Percentiles rank a stretch among this genome's conserved stretches.
phyloP scores from a whole-genome alignment of 768 basidiomycete genomes.

The Leccinum broughii region DNA sequence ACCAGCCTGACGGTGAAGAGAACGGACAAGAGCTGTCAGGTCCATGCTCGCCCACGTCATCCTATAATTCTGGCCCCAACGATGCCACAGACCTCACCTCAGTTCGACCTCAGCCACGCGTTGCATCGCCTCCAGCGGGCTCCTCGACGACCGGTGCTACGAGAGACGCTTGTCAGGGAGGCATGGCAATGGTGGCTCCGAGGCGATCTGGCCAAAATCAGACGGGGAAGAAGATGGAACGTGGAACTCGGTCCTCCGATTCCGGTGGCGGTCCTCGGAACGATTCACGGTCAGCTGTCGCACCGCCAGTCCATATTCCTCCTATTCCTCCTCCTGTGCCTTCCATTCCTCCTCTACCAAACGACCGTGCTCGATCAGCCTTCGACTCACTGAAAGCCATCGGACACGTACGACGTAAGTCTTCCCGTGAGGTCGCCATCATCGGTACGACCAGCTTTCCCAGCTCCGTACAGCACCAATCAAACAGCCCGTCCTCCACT shows the following conservation, averaged over 20 bases:
- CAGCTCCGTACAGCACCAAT: constrained; percentile 29
- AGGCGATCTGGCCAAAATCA: constrained; percentile 27
- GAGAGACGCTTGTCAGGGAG: constrained; percentile 57
- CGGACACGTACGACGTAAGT: constrained; percentile 44
- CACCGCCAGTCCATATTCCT: constrained; percentile 66
- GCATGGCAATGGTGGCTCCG: constrained; percentile 54
- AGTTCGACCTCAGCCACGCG: constrained; percentile 18
- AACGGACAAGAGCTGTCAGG: constrained; percentile 24
- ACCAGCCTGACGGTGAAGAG: constrained; percentile 28
- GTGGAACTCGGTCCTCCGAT: constrained; percentile 20
- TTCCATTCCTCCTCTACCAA: constrained; percentile 18
- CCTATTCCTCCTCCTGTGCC: constrained; percentile 40
- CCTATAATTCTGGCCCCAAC: constrained; percentile 48
- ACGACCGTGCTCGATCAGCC: constrained; percentile 45
- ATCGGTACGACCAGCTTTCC: constrained; percentile 44
- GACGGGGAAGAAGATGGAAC: constrained; percentile 22
- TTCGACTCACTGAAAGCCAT: constrained; percentile 42
- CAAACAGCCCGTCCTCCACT: constrained; percentile 29
- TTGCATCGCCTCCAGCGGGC: constrained; percentile 30
- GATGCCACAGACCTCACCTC: constrained; percentile 22
- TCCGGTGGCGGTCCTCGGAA: constrained; percentile 31
- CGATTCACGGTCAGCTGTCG: constrained; percentile 48
- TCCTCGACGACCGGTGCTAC: constrained; percentile 35
- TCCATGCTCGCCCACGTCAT: not conserved
- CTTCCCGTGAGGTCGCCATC: constrained; percentile 52